Percentiles rank a stretch among this genome's conserved stretches.
Evolutionary conservation across 148 eudicot genomes (phyloP).

Genomic region (Heliosperma pusillum): DNA sequence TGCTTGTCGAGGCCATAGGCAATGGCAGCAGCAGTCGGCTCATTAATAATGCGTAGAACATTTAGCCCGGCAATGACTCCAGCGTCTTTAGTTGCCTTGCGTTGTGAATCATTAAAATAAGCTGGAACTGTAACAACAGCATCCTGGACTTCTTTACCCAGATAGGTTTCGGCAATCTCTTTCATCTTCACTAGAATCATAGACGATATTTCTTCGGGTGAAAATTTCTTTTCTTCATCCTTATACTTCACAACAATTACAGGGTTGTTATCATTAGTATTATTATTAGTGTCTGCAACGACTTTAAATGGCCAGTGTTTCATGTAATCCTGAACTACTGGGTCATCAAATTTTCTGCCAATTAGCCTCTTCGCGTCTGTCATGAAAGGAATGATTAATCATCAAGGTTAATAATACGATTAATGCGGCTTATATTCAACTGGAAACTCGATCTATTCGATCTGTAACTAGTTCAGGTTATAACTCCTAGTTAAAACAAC

Average conservation of each 20-base stretch:
- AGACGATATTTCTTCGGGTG: constrained; percentile 24
- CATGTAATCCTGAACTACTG: constrained; percentile 1
- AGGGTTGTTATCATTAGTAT: background rate
- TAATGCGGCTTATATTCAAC: too few species aligned
- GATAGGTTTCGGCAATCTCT: constrained; percentile 1
- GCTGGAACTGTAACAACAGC: constrained; percentile 29
- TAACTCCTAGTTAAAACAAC: too few species aligned
- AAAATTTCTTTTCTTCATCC: constrained; percentile 18
- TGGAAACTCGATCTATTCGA: too few species aligned
- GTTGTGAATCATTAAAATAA: constrained; percentile 23
- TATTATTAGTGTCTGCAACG: background rate
- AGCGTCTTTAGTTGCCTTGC: constrained; percentile 16
- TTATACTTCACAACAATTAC: constrained; percentile 22
- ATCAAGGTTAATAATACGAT: too few species aligned
- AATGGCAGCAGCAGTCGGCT: constrained; percentile 18
- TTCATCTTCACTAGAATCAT: constrained; percentile 25
- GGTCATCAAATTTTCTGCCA: constrained; percentile 12
- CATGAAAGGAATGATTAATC: background rate
- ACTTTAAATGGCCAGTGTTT: constrained; percentile 7
- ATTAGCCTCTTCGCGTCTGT: constrained; percentile 22
- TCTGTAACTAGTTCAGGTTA: too few species aligned
- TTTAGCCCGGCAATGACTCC: constrained; percentile 10
- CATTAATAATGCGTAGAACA: constrained; percentile 17
- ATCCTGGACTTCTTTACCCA: background rate
- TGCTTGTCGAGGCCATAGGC: constrained; percentile 15